A percentile compares a stretch with the other conserved stretches of the same genome.
Evolutionary conservation across 257 asterid genomes (phyloP).

Genomic region (Petunia axillaris): DNA sequence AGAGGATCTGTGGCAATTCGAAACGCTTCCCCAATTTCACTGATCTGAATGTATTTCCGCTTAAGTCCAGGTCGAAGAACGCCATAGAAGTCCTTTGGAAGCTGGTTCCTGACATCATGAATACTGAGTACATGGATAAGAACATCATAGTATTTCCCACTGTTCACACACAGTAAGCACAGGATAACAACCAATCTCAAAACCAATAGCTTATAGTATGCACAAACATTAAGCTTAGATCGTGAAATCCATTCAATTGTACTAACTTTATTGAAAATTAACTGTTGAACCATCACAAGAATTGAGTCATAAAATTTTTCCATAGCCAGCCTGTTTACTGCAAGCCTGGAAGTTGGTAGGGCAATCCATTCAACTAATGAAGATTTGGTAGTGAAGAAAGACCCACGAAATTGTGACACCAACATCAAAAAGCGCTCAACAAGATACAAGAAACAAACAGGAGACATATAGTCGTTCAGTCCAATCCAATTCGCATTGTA

Average conservation of each 20-base stretch:
- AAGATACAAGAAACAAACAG: slow-evolving; percentile 61
- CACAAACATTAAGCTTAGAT: slow-evolving; percentile 24
- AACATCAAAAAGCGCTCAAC: slow-evolving; percentile 53
- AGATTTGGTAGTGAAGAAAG: slow-evolving; percentile 51
- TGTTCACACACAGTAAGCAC: slow-evolving; percentile 46
- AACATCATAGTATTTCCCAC: slow-evolving; percentile 21
- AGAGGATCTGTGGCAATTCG: slow-evolving; percentile 52
- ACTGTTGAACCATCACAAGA: slow-evolving; percentile 25
- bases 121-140: slow-evolving; percentile 20
- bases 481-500: slow-evolving; percentile 36
- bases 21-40: slow-evolving; percentile 48
- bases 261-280: not conserved
- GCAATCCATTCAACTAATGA: slow-evolving; percentile 48
- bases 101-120: slow-evolving; percentile 23
- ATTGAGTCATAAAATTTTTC: slow-evolving; percentile 25
- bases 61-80: slow-evolving; percentile 30
- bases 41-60: not conserved
- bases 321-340: not conserved
- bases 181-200: slow-evolving; percentile 49
- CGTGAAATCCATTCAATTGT: slow-evolving; percentile 43
- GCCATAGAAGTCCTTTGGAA: slow-evolving; percentile 44
- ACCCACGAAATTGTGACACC: slow-evolving; percentile 41
- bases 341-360: slow-evolving; percentile 25
- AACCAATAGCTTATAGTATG: slow-evolving; percentile 45
- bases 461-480: slow-evolving; percentile 48